These are phyloP conservation scores for Pichia kluyveri DNA, from an alignment of 805 yeast genomes.

Conservation along the genomic window DNA sequence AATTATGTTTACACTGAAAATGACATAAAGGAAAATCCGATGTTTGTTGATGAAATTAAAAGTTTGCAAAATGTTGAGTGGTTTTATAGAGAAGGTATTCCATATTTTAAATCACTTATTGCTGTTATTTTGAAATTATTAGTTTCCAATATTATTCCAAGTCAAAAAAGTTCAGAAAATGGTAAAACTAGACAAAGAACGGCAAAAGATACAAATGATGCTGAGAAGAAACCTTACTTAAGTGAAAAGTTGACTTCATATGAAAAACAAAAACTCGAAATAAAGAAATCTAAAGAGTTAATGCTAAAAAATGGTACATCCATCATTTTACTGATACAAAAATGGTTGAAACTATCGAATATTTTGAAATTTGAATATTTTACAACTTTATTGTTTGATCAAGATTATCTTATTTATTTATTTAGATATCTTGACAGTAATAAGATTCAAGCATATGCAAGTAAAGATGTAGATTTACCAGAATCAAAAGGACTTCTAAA, in stretches of 20 bases:
- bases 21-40: constrained; percentile 28
- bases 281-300: constrained; percentile 52
- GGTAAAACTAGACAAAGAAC: constrained; percentile 16
- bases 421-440: constrained; percentile 27
- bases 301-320: constrained; percentile 51
- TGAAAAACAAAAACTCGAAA: constrained; percentile 39
- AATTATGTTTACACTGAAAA: constrained; percentile 18
- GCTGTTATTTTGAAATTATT: constrained; percentile 57
- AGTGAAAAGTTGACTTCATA: constrained; percentile 13
- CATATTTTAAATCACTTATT: constrained; percentile 53
- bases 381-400: constrained; percentile 64
- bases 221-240: constrained; percentile 10
- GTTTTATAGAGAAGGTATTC: constrained; percentile 45
- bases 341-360: constrained; percentile 78
- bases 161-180: constrained; percentile 16
- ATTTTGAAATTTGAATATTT: constrained; percentile 72
- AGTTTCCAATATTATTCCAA: constrained; percentile 34
- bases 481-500: constrained; percentile 20
- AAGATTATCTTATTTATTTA: constrained; percentile 39
- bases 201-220: background rate
- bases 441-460: constrained; percentile 19
- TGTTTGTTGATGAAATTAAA: constrained; percentile 27
- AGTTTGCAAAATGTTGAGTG: constrained; percentile 49
- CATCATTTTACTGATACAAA: constrained; percentile 42
- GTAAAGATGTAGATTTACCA: constrained; percentile 18